Conservation (phyloP, 148 eudicot species). For the Dianthus caryophyllus region DNA sequence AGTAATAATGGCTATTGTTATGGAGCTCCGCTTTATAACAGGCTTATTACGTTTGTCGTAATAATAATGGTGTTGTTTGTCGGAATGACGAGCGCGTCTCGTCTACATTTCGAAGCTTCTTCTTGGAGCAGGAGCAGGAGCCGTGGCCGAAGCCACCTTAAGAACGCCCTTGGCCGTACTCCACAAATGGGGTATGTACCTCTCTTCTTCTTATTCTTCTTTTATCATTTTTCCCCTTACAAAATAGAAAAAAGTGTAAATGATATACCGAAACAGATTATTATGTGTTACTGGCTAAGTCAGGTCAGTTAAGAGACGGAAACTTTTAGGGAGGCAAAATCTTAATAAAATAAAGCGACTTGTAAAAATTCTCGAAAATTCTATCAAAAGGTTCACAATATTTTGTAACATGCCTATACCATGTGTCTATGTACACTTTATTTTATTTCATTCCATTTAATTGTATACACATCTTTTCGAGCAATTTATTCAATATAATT, state of each 20-base stretch:
- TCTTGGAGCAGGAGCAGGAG: background rate
- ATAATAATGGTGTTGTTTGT: background rate
- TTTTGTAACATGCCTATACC: too few relatives aligned
- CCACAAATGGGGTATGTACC: constrained; percentile 15
- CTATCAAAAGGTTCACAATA: too few relatives aligned
- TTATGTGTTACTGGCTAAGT: background rate
- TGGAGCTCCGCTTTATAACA: background rate
- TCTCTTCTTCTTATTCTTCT: background rate
- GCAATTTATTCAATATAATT: too few relatives aligned
- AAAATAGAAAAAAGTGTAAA: too few relatives aligned
- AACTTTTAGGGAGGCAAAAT: too few relatives aligned
- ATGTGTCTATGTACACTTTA: too few relatives aligned
- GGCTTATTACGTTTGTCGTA: background rate
- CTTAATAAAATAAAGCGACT: too few relatives aligned
- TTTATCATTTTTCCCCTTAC: background rate
- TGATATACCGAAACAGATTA: too few relatives aligned
- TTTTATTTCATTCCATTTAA: too few relatives aligned
- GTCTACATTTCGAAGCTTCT: background rate
- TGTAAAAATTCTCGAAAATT: too few relatives aligned
- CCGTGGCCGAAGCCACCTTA: background rate
- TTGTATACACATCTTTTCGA: too few relatives aligned
- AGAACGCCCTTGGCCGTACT: background rate
- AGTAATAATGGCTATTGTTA: background rate
- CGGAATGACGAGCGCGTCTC: background rate
- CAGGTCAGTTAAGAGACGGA: background rate